Base-by-base conservation (phyloP, 148 eudicot genomes). In the Nyssa sinensis region DNA sequence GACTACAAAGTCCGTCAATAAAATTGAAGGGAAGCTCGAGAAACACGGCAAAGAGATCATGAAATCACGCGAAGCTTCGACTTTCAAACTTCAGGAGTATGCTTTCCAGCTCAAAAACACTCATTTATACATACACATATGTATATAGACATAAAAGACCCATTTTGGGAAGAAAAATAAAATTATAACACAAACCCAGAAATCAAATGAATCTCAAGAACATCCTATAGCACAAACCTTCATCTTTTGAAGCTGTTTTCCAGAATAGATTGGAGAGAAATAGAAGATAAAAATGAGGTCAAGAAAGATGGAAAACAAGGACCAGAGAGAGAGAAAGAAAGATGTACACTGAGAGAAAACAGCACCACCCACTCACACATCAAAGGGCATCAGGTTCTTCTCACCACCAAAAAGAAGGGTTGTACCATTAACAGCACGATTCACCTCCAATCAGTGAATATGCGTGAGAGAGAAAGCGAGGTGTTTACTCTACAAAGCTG, bases 371-470 rank as follows among this genome's bases (percentile, higher is more conserved):
- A 85, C 85, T 85, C 75, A 85, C 69, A 82, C 85, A 82, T 85
- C 77, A 82, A 74, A 77, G 78, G 77, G 87, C 76, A 84, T 84
- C 85, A 73, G 87, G 85, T 84, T 84, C 87, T 79, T 73, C 78
- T 75, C 74, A 47, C 75, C 78, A 77, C 75, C 78, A 78, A 64
- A 70, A 75, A 82, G 79, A 66, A 71, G 70, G 58, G 81, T 78
- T 67, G 68, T 69, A 75, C 75, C 78, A 73, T 81, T 78, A 72
- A 64, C 59, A 65, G 35, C 71, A 59, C 77, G 64, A 71, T 69
- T 71, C 62, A 75, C 53, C 81, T 64, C 65, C 35, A 10, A 23
- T 69, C 62, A 75, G 66, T 78, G 77, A 74, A 78, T 77, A 78
- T 84, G 74, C 77, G 72, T 75, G 79, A 74, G 83, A 80, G 67